Evolutionary conservation across 2,329 filamentous ascomycete genomes (phyloP).

Genomic region (Claviceps spartinae): DNA sequence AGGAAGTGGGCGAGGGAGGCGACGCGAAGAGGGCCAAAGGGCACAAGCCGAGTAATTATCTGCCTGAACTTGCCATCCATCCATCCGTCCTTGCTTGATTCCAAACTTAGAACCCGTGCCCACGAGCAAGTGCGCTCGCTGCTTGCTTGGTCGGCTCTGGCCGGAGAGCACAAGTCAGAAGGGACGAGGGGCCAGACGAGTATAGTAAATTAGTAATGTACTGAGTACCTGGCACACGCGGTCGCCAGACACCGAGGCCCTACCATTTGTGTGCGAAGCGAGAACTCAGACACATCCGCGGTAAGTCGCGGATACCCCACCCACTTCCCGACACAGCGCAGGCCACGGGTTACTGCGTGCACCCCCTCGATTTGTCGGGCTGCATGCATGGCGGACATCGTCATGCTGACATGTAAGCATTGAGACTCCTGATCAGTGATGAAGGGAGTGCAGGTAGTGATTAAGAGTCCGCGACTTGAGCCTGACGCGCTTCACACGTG

Average conservation of each 20-base stretch:
- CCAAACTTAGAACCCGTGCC: no score
- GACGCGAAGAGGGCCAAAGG: conserved; percentile 16
- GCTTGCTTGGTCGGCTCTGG: background rate
- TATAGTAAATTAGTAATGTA: background rate
- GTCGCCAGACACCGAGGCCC: background rate
- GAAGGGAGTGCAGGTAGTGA: background rate
- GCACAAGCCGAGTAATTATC: conserved; percentile 13
- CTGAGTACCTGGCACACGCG: background rate
- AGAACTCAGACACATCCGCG: background rate
- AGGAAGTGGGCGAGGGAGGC: conserved; percentile 23
- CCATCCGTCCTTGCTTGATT: background rate
- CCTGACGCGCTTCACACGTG: no score
- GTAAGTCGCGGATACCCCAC: background rate
- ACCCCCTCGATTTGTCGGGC: background rate
- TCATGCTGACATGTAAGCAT: background rate
- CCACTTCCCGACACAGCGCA: background rate
- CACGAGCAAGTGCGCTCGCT: no score
- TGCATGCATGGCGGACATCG: background rate
- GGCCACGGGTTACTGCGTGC: background rate
- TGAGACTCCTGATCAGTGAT: background rate
- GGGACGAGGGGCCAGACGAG: background rate
- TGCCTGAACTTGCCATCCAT: conserved; percentile 3
- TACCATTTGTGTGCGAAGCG: background rate
- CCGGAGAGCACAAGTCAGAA: background rate
- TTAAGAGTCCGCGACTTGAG: no score